Evolutionary conservation across 345 rosid species (phyloP), one percentile per base, ranked within the genome.

Genomic region (Linum trigynum): DNA sequence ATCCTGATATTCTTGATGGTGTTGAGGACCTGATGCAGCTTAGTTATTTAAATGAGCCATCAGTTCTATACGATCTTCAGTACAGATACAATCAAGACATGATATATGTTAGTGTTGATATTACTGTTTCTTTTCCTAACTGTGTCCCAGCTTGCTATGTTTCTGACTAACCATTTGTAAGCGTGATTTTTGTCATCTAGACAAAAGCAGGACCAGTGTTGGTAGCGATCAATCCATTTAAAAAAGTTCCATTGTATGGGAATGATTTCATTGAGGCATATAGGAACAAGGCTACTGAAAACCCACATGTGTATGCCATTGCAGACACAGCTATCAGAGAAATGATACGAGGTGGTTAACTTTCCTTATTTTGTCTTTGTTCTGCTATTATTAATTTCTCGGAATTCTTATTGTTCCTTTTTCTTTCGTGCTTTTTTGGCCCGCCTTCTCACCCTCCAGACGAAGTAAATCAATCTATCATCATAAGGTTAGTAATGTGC

Each of bases 381-480:
- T 38, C 23, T 57, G 55, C 60, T 36, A 55, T 7, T 55, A 56
- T 3, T 10, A 57, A 9, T 5, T 17, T 37, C 40, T 38, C 60
- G 16, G 16, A 42, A 65, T 39, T 51, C 41, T 39, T 61, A 14
- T 59, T 59, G n/a, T 39, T 4, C 68, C 41, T 53, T n/a, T 32
- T 51, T 77, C 76, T 80, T 71, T 71, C 43, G 64, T 37, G 7
- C 42, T 40, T 70, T 69, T 17, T 70, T 68, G 7, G 4, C 7
- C 5, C 35, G 59, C 23, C 16, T 23, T 70, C 78, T 79, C 59
- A 74, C 11, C 69, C 69, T 62, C 17, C 96, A 90, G 99, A 94
- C 86, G 99, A 94, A 85, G 97, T 94, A 62, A 90, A 94, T 76
- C 97, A 90, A 82, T 90, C 99, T 57, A 90, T 94, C 78, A 94